Conservation (phyloP, 2,329 filamentous ascomycete species). For the Cladobotryum mycophilum region DNA sequence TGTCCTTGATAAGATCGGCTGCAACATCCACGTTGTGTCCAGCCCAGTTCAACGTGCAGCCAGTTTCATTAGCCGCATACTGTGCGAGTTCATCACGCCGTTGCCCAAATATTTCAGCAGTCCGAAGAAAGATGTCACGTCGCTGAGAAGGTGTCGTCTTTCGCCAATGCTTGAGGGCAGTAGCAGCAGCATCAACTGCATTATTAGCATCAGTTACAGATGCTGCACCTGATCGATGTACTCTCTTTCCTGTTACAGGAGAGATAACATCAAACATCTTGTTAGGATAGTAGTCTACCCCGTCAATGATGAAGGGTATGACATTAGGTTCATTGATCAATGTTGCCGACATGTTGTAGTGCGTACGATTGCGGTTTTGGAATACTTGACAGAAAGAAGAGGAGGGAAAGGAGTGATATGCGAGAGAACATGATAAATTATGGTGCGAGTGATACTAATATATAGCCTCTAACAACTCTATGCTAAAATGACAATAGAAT, state of each 20-base stretch:
- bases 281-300: slow-evolving; percentile 37
- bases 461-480: no score
- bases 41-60: slow-evolving; percentile 31
- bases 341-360: no score
- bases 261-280: slow-evolving; percentile 51
- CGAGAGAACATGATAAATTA: no score
- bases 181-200: slow-evolving; percentile 50
- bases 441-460: no score
- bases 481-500: no score
- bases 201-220: slow-evolving; percentile 48
- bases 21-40: slow-evolving; percentile 34
- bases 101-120: slow-evolving; percentile 56
- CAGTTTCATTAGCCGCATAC: slow-evolving; percentile 52
- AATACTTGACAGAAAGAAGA: no score
- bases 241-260: slow-evolving; percentile 46
- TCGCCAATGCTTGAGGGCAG: slow-evolving; percentile 64
- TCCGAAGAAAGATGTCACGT: slow-evolving; percentile 63
- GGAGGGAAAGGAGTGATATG: no score
- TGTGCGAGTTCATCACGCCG: slow-evolving; percentile 54
- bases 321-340: neutral
- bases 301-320: slow-evolving; percentile 39
- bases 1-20: slow-evolving; percentile 34
- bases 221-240: slow-evolving; percentile 52
- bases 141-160: slow-evolving; percentile 53
- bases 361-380: no score